Conservation (phyloP, 192 early-diverging fungal genomes). For the Obelidium mucronatum region DNA sequence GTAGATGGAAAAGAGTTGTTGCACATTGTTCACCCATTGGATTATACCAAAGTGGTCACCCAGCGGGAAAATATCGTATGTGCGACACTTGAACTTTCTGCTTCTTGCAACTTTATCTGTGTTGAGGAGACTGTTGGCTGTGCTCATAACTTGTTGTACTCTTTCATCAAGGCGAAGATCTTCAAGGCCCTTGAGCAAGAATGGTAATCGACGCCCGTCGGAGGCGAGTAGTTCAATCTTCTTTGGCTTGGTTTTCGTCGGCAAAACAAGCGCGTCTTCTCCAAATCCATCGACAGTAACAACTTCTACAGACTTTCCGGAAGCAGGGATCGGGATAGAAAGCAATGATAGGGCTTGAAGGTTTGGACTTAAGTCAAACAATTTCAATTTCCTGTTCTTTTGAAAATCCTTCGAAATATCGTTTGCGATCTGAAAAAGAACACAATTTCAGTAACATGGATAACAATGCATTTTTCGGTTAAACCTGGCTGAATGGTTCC, state of each 20-base stretch:
- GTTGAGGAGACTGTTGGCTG: slow-evolving; percentile 65
- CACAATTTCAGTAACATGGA: slow-evolving; percentile 6
- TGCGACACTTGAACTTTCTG: slow-evolving; percentile 55
- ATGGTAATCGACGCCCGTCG: slow-evolving; percentile 68
- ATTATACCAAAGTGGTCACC: slow-evolving; percentile 91
- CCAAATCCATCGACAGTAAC: slow-evolving; percentile 63
- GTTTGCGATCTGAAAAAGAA: slow-evolving; percentile 62
- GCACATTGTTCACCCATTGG: slow-evolving; percentile 90
- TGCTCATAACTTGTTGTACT: slow-evolving; percentile 81
- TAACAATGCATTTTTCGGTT: slow-evolving; percentile 25
- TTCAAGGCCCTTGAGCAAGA: slow-evolving; percentile 92
- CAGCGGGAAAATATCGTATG: slow-evolving; percentile 86
- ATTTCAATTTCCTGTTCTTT: slow-evolving; percentile 54
- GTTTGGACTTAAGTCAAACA: slow-evolving; percentile 64
- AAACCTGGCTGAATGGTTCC: slow-evolving; percentile 68
- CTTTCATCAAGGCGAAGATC: slow-evolving; percentile 93
- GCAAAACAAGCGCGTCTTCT: slow-evolving; percentile 60
- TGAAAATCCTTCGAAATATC: slow-evolving; percentile 65
- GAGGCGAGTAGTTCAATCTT: slow-evolving; percentile 70
- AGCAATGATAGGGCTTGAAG: not conserved
- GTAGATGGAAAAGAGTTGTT: slow-evolving; percentile 79
- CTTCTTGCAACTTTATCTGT: slow-evolving; percentile 52
- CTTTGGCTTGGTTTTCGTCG: slow-evolving; percentile 94
- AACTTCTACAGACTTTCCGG: not conserved
- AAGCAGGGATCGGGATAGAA: not conserved